These are phyloP conservation scores for Epichloe coenophiala DNA, from an alignment of 2,329 filamentous ascomycete species.

Conservation along the genomic window DNA sequence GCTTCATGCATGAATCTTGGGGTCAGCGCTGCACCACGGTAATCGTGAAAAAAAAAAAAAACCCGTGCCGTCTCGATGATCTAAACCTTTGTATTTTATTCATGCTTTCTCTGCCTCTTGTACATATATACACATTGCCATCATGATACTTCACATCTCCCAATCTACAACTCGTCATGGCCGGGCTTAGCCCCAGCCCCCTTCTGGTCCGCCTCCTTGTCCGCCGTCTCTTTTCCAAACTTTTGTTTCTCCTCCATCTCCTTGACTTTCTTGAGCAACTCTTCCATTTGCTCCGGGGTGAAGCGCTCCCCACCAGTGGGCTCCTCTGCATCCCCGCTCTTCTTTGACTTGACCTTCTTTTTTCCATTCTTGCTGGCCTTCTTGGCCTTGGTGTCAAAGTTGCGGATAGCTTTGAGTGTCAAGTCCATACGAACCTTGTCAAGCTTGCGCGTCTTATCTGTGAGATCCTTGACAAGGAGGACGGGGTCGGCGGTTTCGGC, in stretches of 20 bases:
- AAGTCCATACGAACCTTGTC: conserved; percentile 57
- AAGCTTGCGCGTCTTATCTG: conserved; percentile 55
- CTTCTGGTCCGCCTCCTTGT: conserved; percentile 9
- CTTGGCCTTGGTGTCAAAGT: conserved; percentile 27
- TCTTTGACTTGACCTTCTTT: conserved; percentile 24
- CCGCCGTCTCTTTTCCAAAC: conserved; percentile 12
- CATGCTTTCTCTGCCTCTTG: background rate
- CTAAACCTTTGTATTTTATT: conserved; percentile 1
- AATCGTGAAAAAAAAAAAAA: background rate
- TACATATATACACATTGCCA: conserved; percentile 1
- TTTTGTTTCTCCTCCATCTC: conserved; percentile 17
- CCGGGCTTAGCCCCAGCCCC: conserved; percentile 9
- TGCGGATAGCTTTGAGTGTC: conserved; percentile 52
- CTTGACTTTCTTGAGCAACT: conserved; percentile 28
- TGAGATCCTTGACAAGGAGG: conserved; percentile 58
- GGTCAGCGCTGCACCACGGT: no score
- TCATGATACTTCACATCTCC: background rate
- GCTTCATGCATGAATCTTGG: no score
- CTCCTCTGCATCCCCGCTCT: conserved; percentile 20
- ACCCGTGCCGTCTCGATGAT: background rate
- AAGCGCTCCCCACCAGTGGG: conserved; percentile 28
- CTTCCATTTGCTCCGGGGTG: conserved; percentile 24
- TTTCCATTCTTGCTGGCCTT: conserved; percentile 21
- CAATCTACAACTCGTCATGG: conserved; percentile 23
- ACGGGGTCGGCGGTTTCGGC: conserved; percentile 59